Conservation (phyloP, 768 basidiomycete genomes). For the Leccinum pellstonianum region DNA sequence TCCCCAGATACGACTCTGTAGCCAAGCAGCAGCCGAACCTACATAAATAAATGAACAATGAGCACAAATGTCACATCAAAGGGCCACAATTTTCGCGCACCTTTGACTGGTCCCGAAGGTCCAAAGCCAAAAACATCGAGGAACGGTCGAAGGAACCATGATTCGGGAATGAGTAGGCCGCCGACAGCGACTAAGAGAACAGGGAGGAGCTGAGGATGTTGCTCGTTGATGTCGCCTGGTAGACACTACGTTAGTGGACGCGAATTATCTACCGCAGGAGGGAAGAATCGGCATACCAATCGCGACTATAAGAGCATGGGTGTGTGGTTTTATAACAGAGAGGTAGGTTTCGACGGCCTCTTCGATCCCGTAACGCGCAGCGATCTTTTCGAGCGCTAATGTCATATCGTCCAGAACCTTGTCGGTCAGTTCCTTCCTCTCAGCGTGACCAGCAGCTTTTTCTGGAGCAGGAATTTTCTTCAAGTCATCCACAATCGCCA, state of each 20-base stretch:
- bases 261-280: background rate
- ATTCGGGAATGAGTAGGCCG: constrained; percentile 10
- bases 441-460: constrained; percentile 4
- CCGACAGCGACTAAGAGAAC: constrained; percentile 2
- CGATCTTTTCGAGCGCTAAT: constrained; percentile 4
- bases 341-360: constrained; percentile 4
- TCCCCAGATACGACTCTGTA: constrained; percentile 11
- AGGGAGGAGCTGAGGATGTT: constrained; percentile 7
- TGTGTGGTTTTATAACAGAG: constrained; percentile 2
- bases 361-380: constrained; percentile 7
- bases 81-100: background rate
- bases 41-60: background rate
- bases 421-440: constrained; percentile 6
- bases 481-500: constrained; percentile 1
- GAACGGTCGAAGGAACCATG: constrained; percentile 17
- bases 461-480: background rate
- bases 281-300: constrained; percentile 6
- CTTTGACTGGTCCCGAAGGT: constrained; percentile 13
- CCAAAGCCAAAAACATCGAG: constrained; percentile 17
- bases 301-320: constrained; percentile 7
- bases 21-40: constrained; percentile 14
- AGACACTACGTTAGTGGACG: background rate
- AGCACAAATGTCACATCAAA: too few species aligned
- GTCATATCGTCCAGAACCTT: constrained; percentile 5
- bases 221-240: constrained; percentile 16